Evolutionary conservation across 768 basidiomycete species (phyloP).

Genomic region (Naematelia aurantialba): DNA sequence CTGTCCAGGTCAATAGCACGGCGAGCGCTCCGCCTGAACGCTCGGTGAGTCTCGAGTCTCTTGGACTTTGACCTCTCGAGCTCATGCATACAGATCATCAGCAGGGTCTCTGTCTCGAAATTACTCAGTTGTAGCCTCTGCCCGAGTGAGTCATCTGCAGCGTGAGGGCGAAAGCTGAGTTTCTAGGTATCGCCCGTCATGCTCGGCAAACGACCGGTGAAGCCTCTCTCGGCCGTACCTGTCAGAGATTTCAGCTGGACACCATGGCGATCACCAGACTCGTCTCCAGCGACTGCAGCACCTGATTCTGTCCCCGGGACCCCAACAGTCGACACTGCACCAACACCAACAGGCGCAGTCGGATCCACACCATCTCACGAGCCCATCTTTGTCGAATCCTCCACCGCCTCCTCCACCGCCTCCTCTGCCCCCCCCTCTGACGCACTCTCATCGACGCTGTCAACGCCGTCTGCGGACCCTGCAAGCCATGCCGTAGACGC

Average conservation of each 20-base stretch:
- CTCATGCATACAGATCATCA: not conserved
- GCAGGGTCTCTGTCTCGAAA: not conserved
- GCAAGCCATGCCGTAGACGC: not conserved
- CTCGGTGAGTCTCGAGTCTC: not conserved
- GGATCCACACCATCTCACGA: not conserved
- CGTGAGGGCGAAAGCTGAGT: too few relatives aligned
- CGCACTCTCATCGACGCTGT: not conserved
- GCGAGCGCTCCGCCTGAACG: not conserved
- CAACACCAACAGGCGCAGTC: not conserved
- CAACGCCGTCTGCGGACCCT: constrained; percentile 3
- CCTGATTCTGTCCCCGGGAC: not conserved
- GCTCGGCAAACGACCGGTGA: not conserved
- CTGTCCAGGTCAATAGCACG: not conserved
- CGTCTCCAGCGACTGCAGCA: not conserved
- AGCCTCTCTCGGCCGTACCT: not conserved
- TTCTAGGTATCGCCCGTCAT: not conserved
- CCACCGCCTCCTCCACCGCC: too few relatives aligned
- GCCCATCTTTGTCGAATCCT: not conserved
- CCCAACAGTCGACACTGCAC: not conserved
- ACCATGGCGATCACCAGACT: not conserved
- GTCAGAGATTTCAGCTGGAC: not conserved
- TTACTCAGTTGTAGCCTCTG: not conserved
- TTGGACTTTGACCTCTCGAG: not conserved
- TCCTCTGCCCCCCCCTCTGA: too few relatives aligned
- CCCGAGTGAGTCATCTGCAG: not conserved